These are phyloP conservation scores for Diaporthe vaccinii DNA, from an alignment of 2,329 filamentous ascomycete genomes.

Conservation along the genomic window DNA sequence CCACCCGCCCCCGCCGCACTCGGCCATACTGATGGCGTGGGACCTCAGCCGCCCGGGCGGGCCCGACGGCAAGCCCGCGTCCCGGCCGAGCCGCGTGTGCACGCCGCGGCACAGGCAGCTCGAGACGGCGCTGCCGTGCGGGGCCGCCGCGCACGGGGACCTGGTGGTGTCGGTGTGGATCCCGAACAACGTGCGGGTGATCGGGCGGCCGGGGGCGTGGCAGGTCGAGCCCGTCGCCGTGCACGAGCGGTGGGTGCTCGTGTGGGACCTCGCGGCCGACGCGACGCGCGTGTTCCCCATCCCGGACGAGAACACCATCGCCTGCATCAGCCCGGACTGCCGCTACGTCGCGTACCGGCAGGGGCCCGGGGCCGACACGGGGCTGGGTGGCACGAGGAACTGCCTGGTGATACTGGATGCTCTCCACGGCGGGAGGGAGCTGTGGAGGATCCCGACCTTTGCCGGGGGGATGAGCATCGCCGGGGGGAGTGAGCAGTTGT, in stretches of 20 bases:
- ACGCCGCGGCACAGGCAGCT: slow-evolving; percentile 54
- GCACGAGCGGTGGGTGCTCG: slow-evolving; percentile 51
- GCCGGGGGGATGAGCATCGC: slow-evolving; percentile 41
- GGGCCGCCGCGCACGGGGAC: slow-evolving; percentile 53
- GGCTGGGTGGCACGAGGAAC: slow-evolving; percentile 17
- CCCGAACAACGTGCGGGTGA: slow-evolving; percentile 53
- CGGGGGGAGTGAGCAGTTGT: slow-evolving; percentile 50
- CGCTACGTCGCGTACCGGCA: slow-evolving; percentile 57
- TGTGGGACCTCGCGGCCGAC: slow-evolving; percentile 55
- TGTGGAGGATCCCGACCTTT: slow-evolving; percentile 54
- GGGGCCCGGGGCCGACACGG: slow-evolving; percentile 34
- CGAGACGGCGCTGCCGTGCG: slow-evolving; percentile 55
- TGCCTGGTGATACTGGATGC: slow-evolving; percentile 54
- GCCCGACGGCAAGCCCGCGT: slow-evolving; percentile 29
- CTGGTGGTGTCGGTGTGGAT: slow-evolving; percentile 57
- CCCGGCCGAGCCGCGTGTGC: slow-evolving; percentile 51
- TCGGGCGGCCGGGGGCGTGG: slow-evolving; percentile 48
- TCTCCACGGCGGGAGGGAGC: slow-evolving; percentile 49
- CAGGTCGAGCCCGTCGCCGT: slow-evolving; percentile 52
- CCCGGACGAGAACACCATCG: slow-evolving; percentile 51
- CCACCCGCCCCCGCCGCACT: slow-evolving; percentile 53
- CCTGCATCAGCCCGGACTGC: slow-evolving; percentile 57
- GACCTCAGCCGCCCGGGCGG: slow-evolving; percentile 48
- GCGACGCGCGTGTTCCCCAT: slow-evolving; percentile 55
- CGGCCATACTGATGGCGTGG: slow-evolving; percentile 56